phyloP scores from a whole-genome alignment of 2,329 filamentous ascomycete genomes.

The Hymenoscyphus occultus region DNA sequence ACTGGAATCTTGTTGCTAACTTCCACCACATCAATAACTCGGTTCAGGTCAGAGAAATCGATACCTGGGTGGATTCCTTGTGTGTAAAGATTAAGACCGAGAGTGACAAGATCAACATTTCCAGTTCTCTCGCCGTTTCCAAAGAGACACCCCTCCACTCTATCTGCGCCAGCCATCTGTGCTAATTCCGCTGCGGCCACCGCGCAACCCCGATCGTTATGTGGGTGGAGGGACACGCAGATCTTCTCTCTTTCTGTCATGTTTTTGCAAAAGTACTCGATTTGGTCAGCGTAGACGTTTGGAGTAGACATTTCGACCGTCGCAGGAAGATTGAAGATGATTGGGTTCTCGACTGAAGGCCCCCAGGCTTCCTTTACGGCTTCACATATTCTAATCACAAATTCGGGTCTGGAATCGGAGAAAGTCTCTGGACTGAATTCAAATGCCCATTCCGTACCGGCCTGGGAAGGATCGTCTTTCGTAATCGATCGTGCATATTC shows the following conservation, averaged over 20 bases:
- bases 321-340: conserved; percentile 96
- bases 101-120: conserved; percentile 90
- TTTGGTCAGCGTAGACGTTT: conserved; percentile 93
- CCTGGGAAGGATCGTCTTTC: conserved; percentile 65
- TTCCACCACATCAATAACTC: conserved; percentile 85
- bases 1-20: conserved; percentile 92
- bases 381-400: conserved; percentile 78
- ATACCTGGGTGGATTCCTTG: conserved; percentile 82
- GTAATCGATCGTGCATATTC: conserved; percentile 86
- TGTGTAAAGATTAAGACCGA: conserved; percentile 91
- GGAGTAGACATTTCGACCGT: conserved; percentile 94
- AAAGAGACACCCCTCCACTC: conserved; percentile 91
- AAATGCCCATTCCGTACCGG: conserved; percentile 67
- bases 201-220: conserved; percentile 91
- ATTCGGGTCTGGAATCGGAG: conserved; percentile 85
- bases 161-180: conserved; percentile 93
- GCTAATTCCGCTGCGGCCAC: conserved; percentile 87
- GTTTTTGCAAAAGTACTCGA: conserved; percentile 90
- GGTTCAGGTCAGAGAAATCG: conserved; percentile 86
- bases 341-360: conserved; percentile 71
- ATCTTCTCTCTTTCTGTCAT: conserved; percentile 84
- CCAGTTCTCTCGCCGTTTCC: conserved; percentile 95
- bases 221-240: conserved; percentile 84
- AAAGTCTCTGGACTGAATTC: conserved; percentile 88
- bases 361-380: conserved; percentile 94